Conservation (phyloP, 177 flowering plant genomes). For the Vitis hybrid region DNA sequence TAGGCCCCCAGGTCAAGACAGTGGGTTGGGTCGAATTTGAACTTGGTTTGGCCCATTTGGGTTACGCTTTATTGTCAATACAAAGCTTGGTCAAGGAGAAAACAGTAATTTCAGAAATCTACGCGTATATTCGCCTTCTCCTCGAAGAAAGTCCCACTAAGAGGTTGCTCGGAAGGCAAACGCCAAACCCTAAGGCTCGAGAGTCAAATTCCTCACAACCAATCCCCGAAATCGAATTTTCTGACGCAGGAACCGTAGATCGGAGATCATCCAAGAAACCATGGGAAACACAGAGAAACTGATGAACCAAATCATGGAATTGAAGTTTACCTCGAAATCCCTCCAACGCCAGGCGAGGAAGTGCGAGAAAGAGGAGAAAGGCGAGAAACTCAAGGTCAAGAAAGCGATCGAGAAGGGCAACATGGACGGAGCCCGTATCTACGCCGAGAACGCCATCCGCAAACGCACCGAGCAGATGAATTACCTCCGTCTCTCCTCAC, state of each 20-base stretch:
- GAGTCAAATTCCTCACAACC: too few relatives aligned
- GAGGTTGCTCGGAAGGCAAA: too few relatives aligned
- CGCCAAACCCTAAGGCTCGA: too few relatives aligned
- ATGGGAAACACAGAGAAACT: conserved; percentile 68
- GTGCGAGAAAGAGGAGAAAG: conserved; percentile 69
- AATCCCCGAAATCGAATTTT: too few relatives aligned
- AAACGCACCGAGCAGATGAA: conserved; percentile 74
- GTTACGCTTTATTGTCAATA: too few relatives aligned
- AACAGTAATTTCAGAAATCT: too few relatives aligned
- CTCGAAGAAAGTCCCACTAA: fast-evolving
- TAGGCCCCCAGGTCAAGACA: too few relatives aligned
- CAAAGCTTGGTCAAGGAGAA: too few relatives aligned
- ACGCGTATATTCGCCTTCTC: too few relatives aligned
- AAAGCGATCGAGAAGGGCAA: conserved; percentile 74
- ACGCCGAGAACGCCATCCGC: conserved; percentile 72
- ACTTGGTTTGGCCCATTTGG: too few relatives aligned
- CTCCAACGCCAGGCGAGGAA: conserved; percentile 63
- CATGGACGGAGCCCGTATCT: conserved; percentile 72
- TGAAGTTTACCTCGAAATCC: conserved; percentile 63
- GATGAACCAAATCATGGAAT: conserved; percentile 72
- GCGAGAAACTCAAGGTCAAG: conserved; percentile 66
- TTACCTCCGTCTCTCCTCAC: conserved; percentile 59
- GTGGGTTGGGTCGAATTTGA: too few relatives aligned
- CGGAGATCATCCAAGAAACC: background rate
- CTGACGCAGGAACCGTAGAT: too few relatives aligned